These are phyloP conservation scores for Neostapfia colusana DNA, from an alignment of 176 grass and related monocot species.

Conservation along the genomic window DNA sequence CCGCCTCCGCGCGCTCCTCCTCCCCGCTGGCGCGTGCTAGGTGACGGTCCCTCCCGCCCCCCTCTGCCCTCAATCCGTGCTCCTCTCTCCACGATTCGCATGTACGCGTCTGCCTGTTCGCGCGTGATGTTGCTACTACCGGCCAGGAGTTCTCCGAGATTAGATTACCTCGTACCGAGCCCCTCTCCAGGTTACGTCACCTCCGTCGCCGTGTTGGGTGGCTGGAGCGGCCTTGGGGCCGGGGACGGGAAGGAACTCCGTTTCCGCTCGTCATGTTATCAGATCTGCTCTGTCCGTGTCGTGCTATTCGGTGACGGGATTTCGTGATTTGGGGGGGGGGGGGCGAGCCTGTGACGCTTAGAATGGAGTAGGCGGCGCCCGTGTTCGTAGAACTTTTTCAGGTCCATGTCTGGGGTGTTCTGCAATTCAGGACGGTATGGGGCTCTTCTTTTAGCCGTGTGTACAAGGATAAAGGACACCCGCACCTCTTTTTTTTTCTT, in stretches of 20 bases:
- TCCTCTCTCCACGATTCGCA: neutral
- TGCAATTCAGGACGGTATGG: slow-evolving; percentile 14
- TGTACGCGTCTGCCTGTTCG: neutral
- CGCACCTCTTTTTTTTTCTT: neutral
- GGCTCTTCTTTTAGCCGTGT: slow-evolving; percentile 28
- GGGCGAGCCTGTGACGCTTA: neutral
- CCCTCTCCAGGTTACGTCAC: neutral
- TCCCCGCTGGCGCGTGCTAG: slow-evolving; percentile 5
- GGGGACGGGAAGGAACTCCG: neutral
- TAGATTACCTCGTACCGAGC: neutral
- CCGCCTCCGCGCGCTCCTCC: neutral
- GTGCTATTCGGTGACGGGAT: neutral
- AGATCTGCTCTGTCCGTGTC: slow-evolving; percentile 38
- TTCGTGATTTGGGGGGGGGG: slow-evolving; percentile 17
- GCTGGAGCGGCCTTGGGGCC: neutral
- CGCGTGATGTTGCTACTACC: too few species aligned
- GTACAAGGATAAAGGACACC: neutral
- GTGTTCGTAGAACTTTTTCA: neutral
- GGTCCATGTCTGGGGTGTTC: slow-evolving; percentile 1
- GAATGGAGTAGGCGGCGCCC: slow-evolving; percentile 6
- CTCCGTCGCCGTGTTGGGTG: neutral
- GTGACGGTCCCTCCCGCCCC: slow-evolving; percentile 10
- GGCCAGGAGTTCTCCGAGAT: neutral
- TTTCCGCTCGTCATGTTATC: neutral
- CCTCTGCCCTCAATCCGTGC: neutral